Conservation (phyloP, 805 yeast genomes). For the Wickerhamiella azyma region DNA sequence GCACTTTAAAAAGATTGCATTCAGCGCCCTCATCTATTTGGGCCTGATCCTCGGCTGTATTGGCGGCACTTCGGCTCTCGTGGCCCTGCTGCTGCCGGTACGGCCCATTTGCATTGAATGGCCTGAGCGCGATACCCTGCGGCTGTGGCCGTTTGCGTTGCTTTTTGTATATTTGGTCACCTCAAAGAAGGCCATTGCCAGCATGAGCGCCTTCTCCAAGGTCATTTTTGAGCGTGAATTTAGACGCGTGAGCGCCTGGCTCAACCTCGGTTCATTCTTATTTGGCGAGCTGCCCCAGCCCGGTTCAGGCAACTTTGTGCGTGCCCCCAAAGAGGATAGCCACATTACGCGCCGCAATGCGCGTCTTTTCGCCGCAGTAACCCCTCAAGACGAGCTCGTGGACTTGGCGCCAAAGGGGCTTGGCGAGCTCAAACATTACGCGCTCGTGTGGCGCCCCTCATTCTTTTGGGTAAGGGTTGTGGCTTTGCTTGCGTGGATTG, state of each 20-base stretch:
- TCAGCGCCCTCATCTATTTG: conserved; percentile 33
- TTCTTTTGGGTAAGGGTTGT: conserved; percentile 47
- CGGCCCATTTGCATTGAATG: conserved; percentile 12
- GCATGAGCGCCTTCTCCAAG: conserved; percentile 28
- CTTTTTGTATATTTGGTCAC: conserved; percentile 55
- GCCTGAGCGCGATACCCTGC: conserved; percentile 12
- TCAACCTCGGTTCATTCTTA: conserved; percentile 27
- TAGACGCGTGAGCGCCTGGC: conserved; percentile 2
- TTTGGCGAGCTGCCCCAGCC: conserved; percentile 38
- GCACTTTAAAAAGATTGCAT: conserved; percentile 62
- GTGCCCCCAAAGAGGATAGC: conserved; percentile 80
- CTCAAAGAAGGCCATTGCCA: not conserved
- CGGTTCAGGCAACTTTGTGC: conserved; percentile 63
- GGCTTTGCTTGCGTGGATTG: conserved; percentile 35
- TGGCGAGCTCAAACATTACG: conserved; percentile 36
- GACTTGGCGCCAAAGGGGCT: conserved; percentile 26
- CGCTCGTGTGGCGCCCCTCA: conserved; percentile 81
- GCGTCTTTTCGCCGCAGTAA: conserved; percentile 66
- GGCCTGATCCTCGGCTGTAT: conserved; percentile 61
- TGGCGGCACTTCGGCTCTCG: conserved; percentile 45
- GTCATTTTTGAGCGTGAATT: conserved; percentile 22
- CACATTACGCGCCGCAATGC: conserved; percentile 46
- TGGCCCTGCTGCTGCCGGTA: conserved; percentile 17
- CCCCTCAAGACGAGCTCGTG: conserved; percentile 52
- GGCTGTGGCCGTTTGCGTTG: conserved; percentile 2